Percentiles rank a stretch among this genome's conserved stretches.
These are phyloP conservation scores for Talaromyces borbonicus DNA, from an alignment of 495 filamentous ascomycete genomes.

Conservation along the genomic window DNA sequence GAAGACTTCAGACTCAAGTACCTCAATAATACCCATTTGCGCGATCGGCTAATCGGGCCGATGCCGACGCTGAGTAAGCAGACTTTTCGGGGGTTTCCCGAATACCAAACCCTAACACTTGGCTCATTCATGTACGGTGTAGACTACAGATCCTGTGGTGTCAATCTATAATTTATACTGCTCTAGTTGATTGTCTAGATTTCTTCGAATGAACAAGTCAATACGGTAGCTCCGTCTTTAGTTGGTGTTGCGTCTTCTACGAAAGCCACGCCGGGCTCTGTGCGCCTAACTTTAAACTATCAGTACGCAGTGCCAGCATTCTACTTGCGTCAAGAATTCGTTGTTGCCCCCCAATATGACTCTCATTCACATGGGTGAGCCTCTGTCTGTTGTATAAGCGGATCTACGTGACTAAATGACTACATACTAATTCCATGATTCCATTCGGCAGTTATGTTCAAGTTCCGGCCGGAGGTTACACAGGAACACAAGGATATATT, in stretches of 20 bases:
- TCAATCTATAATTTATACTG: too few relatives aligned
- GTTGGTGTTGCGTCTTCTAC: too few relatives aligned
- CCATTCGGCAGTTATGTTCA: conserved; percentile 23
- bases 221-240: too few relatives aligned
- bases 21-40: too few relatives aligned
- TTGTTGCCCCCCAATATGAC: background rate
- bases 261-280: too few relatives aligned
- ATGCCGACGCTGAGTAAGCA: background rate
- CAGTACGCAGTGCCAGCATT: background rate
- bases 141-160: too few relatives aligned
- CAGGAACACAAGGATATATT: conserved; percentile 23
- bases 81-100: background rate
- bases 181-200: too few relatives aligned
- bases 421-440: background rate
- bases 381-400: background rate
- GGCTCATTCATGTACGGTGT: too few relatives aligned
- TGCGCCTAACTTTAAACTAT: too few relatives aligned
- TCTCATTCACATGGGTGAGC: background rate
- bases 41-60: background rate
- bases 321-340: background rate
- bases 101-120: background rate
- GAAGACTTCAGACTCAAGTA: background rate
- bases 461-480: conserved; percentile 22
- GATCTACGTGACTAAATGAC: background rate
- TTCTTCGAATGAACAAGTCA: too few relatives aligned